Base-by-base conservation (phyloP, 2,329 filamentous ascomycete species). In the Orbilia brochopaga region DNA sequence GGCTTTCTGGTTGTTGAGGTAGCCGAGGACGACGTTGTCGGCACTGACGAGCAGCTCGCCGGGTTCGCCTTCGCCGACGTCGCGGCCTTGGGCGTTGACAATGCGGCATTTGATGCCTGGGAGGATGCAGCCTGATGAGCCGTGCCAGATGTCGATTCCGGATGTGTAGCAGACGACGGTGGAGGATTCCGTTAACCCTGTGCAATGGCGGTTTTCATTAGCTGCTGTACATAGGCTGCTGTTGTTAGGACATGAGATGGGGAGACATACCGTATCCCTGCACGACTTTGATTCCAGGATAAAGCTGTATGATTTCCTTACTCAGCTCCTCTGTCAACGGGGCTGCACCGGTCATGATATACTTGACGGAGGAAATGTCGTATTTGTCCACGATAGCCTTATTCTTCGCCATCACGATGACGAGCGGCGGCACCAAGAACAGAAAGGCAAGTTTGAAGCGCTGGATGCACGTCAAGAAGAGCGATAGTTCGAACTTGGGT, bases 1-100 rank as follows among this genome's bases (percentile, higher is more conserved):
- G 1, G 92, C 91, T 77, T 90, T 88, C 50, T 90, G 87, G 77
- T 96, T 96, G 80, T 95, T 89, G 59, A 96, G 81, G 76, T 97
- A 97, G 0, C 92, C 92, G 0, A 96, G 80, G 0, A 90, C 87
- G 0, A 95, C 85, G 0, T 88, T 87, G 0, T 91, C 92, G 0
- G 86, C 86, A 78, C 91, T 90, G 21, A 96, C 85, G 17, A 90
- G 83, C 13, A 97, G 84, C 79, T 97, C 92, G 37, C 92, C 92
- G 0, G 88, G 90, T 73, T 93, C 86, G 75, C 90, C 87, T 6
- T 81, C 84, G 0, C 85, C 88, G 62, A 94, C 83, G 77, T 94
- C 90, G 4, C 82, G 81, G 0, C 89, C 90, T 69, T 92, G 88
- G 0, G 82, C 78, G 2, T 85, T 86, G 17, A 95, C 79, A 2